Evolutionary conservation across 2,329 filamentous ascomycete genomes (phyloP), one percentile per base, ranked within the genome.

Genomic region (Nothopassalora personata): DNA sequence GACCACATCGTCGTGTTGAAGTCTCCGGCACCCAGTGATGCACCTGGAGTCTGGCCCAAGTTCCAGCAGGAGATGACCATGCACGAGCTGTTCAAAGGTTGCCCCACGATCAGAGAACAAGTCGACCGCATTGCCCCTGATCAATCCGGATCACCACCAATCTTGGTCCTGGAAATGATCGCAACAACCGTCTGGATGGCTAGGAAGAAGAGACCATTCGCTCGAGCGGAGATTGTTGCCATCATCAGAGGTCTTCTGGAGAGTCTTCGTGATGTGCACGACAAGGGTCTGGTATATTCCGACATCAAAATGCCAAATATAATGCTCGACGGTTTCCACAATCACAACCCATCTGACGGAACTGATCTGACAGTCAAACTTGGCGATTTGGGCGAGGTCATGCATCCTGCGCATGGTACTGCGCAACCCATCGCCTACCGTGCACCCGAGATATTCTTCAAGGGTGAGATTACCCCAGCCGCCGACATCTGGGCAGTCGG

Each of bases 301-400:
- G 68, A 71, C 31, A 48, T 71, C 19, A 71, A 71, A 60, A 68
- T 68, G 62, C 62, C 68, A 19, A 71, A 71, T 51, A 62, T 71
- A 52, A 65, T 71, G 62, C 31, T 71, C 31, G 63, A 64, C 47
- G 67, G 67, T 49, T 70, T 71, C 57, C 54, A 65, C 53, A 34
- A 56, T 11, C 46, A 59, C 33, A 33, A 46, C 46, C 52, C 7
- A 31, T 60, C 33, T 15, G 61, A 65, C 46, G 59, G 62, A 10
- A 61, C 53, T 36, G 48, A 61, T n/a, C 59, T 70, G 10, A 45
- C 54, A 2, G 63, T 65, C 27, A 70, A 66, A n/a, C 60, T 70
- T 7, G 67, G 66, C 11, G 68, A 70, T 58, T 58, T 70, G 0
- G 68, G 68, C 15, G 66, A 67, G 18, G 68, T 71, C 9, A 67